Conservation (phyloP, 371 early-diverging fungal species). For the Actinomortierella wolfii region DNA sequence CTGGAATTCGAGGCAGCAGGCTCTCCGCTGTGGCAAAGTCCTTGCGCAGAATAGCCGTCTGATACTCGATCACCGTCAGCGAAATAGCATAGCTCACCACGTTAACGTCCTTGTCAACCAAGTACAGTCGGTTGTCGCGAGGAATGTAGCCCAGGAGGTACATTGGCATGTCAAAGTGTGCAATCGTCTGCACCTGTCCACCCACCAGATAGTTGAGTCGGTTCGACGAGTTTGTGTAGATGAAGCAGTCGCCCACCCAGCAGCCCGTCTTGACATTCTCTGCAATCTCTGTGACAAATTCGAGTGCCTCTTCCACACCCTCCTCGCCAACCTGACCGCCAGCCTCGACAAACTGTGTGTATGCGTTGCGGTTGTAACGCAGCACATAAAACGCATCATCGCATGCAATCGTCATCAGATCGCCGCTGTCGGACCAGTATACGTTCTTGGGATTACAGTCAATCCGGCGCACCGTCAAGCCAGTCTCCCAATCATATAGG, state of each 20-base stretch:
- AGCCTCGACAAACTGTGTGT: conserved; percentile 75
- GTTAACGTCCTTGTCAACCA: conserved; percentile 93
- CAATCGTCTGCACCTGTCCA: conserved; percentile 87
- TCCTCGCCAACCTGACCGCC: conserved; percentile 83
- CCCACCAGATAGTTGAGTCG: conserved; percentile 96
- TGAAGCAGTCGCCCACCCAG: conserved; percentile 98
- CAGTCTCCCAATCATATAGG: conserved; percentile 97
- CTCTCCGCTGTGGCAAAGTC: conserved; percentile 83
- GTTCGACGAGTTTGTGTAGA: conserved; percentile 90
- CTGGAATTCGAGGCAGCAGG: conserved; percentile 84
- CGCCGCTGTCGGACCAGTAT: conserved; percentile 94
- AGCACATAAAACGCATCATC: conserved; percentile 94
- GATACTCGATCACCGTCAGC: conserved; percentile 92
- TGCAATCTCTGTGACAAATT: conserved; percentile 89
- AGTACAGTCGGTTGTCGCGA: conserved; percentile 90
- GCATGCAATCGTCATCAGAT: conserved; percentile 89
- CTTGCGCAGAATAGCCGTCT: conserved; percentile 92
- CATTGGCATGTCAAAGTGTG: conserved; percentile 92
- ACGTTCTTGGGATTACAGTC: conserved; percentile 89
- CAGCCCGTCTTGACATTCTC: conserved; percentile 90
- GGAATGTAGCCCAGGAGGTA: conserved; percentile 94
- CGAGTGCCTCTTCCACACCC: conserved; percentile 96
- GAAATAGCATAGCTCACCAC: conserved; percentile 92
- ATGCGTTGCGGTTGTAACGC: conserved; percentile 87
- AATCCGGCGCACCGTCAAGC: conserved; percentile 89